Percentiles rank a stretch among this genome's conserved stretches.
Conservation (phyloP, 2,329 filamentous ascomycete genomes). For the Aspergillus sp. region DNA sequence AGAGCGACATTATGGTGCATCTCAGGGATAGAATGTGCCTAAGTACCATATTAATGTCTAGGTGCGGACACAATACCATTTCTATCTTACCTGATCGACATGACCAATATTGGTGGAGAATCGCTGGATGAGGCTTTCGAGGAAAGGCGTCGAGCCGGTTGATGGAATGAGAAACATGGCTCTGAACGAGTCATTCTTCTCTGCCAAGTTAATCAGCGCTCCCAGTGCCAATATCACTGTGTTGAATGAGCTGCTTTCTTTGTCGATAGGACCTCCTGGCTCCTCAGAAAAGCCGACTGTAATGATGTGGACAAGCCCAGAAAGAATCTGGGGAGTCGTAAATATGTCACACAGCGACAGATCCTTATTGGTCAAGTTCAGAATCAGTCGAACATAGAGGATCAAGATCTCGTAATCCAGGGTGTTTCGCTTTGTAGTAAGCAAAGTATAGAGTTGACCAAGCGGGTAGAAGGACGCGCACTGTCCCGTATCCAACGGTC, state of each 20-base stretch:
- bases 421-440: constrained; percentile 24
- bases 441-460: constrained; percentile 36
- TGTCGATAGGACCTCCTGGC: constrained; percentile 26
- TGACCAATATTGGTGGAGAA: constrained; percentile 67
- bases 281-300: constrained; percentile 30
- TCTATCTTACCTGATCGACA: constrained; percentile 62
- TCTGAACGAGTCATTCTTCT: constrained; percentile 67
- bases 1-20: constrained; percentile 77
- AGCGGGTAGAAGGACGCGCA: constrained; percentile 28
- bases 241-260: constrained; percentile 62
- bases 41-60: constrained; percentile 10
- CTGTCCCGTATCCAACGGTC: constrained; percentile 24
- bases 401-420: constrained; percentile 27
- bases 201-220: constrained; percentile 81
- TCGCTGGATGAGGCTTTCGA: constrained; percentile 60
- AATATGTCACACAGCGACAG: constrained; percentile 66
- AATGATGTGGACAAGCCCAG: constrained; percentile 35
- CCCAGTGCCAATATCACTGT: constrained; percentile 75
- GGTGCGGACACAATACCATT: constrained; percentile 7
- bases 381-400: constrained; percentile 64
- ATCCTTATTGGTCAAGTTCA: constrained; percentile 85
- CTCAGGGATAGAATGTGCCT: constrained; percentile 61
- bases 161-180: constrained; percentile 43
- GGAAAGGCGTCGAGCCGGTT: constrained; percentile 40
- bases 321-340: constrained; percentile 43